A percentile compares a stretch with the other conserved stretches of the same genome.
These are phyloP conservation scores for Zygotorulaspora florentina DNA, from an alignment of 805 yeast genomes.

Conservation along the genomic window DNA sequence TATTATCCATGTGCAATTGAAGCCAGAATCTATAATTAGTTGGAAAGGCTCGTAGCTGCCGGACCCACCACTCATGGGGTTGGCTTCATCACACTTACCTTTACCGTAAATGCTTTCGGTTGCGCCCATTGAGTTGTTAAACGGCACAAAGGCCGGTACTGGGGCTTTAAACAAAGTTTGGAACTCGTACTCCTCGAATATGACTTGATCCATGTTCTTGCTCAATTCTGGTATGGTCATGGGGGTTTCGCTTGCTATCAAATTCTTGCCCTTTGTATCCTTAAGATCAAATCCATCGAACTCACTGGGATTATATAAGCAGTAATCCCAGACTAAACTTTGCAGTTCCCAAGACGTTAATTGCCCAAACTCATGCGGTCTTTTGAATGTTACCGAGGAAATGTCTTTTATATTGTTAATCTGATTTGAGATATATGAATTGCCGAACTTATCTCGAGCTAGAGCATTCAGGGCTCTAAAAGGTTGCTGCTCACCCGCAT, in stretches of 20 bases:
- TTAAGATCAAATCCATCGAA: constrained; percentile 42
- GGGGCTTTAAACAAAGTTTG: constrained; percentile 63
- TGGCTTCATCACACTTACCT: constrained; percentile 13
- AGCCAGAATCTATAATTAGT: constrained; percentile 84
- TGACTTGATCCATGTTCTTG: constrained; percentile 80
- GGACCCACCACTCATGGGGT: background rate
- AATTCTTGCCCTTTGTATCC: constrained; percentile 47
- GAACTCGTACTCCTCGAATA: constrained; percentile 92
- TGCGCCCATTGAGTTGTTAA: constrained; percentile 38
- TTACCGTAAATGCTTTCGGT: constrained; percentile 21
- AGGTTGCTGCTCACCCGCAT: constrained; percentile 41
- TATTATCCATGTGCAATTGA: constrained; percentile 76
- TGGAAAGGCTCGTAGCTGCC: constrained; percentile 53
- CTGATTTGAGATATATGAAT: constrained; percentile 69
- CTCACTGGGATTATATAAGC: constrained; percentile 46
- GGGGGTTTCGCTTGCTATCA: constrained; percentile 76
- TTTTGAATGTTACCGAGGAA: constrained; percentile 64
- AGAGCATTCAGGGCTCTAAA: constrained; percentile 62
- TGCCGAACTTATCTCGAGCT: constrained; percentile 69
- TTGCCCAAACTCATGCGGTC: constrained; percentile 90
- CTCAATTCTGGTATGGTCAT: constrained; percentile 78
- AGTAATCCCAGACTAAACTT: constrained; percentile 85
- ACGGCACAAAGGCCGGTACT: constrained; percentile 58
- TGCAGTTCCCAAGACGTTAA: constrained; percentile 88
- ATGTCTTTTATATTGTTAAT: constrained; percentile 60